A percentile compares a stretch with the other conserved stretches of the same genome.
Evolutionary conservation across 495 filamentous ascomycete genomes (phyloP).

Genomic region (Aspergillus incahuasiensis): DNA sequence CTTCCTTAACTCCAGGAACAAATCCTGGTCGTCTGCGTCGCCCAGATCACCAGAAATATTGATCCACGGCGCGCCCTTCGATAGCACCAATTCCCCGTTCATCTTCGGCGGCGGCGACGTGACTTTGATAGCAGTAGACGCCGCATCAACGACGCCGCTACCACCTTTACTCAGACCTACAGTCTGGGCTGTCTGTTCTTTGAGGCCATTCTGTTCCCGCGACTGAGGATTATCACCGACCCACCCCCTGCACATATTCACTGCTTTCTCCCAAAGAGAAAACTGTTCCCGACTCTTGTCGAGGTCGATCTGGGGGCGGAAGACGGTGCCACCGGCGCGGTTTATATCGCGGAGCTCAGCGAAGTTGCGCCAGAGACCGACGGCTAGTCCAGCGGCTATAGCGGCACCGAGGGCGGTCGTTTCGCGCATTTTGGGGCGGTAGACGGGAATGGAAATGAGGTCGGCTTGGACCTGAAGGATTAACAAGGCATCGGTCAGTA

Average conservation of each 20-base stretch:
- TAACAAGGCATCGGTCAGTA: neutral
- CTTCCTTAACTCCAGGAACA: constrained; percentile 36
- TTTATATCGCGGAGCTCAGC: constrained; percentile 78
- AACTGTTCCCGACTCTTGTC: constrained; percentile 63
- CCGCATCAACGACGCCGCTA: neutral
- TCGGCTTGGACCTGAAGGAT: constrained; percentile 38
- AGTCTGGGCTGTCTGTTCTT: neutral
- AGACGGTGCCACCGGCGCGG: constrained; percentile 64
- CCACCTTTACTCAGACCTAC: neutral
- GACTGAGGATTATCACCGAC: constrained; percentile 13
- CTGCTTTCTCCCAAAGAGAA: constrained; percentile 74
- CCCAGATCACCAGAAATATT: constrained; percentile 30
- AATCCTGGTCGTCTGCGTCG: constrained; percentile 39
- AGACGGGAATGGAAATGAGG: constrained; percentile 41
- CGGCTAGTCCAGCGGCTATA: constrained; percentile 89
- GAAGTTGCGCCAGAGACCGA: constrained; percentile 75
- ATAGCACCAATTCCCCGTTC: constrained; percentile 18
- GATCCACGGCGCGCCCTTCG: constrained; percentile 15
- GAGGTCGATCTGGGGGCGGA: constrained; percentile 61
- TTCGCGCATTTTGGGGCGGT: constrained; percentile 69
- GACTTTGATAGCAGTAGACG: constrained; percentile 6
- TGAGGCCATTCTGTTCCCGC: neutral
- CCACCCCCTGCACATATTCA: constrained; percentile 85
- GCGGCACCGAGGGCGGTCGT: constrained; percentile 90
- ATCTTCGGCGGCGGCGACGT: constrained; percentile 6